Base-by-base conservation (phyloP, 345 rosid species). In the Ceriops zippeliana region DNA sequence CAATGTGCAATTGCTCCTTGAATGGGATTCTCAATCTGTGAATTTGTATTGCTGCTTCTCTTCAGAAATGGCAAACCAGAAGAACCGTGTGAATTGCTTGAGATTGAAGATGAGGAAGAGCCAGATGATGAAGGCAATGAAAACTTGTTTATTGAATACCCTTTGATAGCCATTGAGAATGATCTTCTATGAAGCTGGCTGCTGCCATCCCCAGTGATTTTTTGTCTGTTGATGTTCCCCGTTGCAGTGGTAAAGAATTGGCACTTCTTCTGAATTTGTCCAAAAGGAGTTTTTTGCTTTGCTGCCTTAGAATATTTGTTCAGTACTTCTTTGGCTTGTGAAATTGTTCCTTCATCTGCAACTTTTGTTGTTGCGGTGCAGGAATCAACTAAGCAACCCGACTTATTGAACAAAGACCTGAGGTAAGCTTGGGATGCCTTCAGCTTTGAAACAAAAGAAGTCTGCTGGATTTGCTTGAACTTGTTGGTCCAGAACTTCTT, bases 1-100 rank as follows among this genome's bases (percentile, higher is more conserved):
- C 98, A 93, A 68, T 91, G 92, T 67, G 93, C 86, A 61, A 93
- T 93, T 60, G 98, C 98, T 78, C 95, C 98, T 38, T 91, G 93
- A 28, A 93, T 84, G 46, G 97, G 86, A 49, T 83, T 89, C 76
- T 93, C 98, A 53, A 83, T 61, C 69, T 90, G 90, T 19, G 81
- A 47, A 52, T 63, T 61, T 46, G 63, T 51, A 26, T 67, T 74
- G 69, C 68, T 73, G 67, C 78, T 72, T 62, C 73, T 76, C 67
- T 63, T 72, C 4, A 72, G 73, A 63, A 72, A 71, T 16, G 76
- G 80, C 67, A 72, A 8, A 35, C 73, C 59, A 6, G 59, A 35
- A 49, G 38, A 63, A 3, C 57, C 59, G 8, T 8, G 63, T 2
- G 69, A 47, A 51, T 58, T 58, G 9, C 34, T 46, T 8, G 71